Base-by-base conservation (phyloP, 306 rosid genomes). In the Acacia crassicarpa region DNA sequence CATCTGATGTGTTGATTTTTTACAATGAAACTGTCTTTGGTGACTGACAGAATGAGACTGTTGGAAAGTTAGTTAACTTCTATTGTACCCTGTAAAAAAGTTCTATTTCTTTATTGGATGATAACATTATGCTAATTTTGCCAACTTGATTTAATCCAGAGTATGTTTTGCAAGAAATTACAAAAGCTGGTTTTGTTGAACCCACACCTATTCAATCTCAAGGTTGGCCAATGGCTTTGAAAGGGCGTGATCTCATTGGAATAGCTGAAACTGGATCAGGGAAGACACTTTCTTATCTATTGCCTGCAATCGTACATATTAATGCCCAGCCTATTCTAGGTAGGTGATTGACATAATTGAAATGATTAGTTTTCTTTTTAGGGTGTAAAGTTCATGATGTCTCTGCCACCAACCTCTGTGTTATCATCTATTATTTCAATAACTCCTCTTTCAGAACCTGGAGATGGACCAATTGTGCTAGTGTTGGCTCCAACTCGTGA, bases 211-310 rank as follows among this genome's bases (percentile, higher is more conserved):
- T 95, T 86, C 99, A 95, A 74, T 91, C 99, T 49, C 99, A 95
- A 93, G 99, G 99, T 82, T 95, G 99, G 99, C 98, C 99, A 79
- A 95, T 95, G 99, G 99, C 99, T 82, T 87, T 95, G 82, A 92
- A 77, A 84, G 99, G 99, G 43, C 96, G 98, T 78, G 99, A 95
- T 84, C 94, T 95, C 75, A 93, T 93, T 65, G 99, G 99, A 76
- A 93, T 95, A 87, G 99, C 99, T 30, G 99, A 95, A 87, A 95
- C 99, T 23, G 99, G 99, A 73, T 95, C 99, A 22, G 99, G 99
- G 80, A 95, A 95, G 90, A 95, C 99, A 8, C 94, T 95, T 76
- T 98, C 98, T 48, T 96, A 96, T 85, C 87, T 95, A 78, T 87
- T 95, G 81, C 99, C 99, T 72, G 94, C 99, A 87, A 93, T 95